A percentile compares a stretch with the other conserved stretches of the same genome.
phyloP scores from a whole-genome alignment of 352 stramenopile genomes.

The Vaucheria bursata region DNA sequence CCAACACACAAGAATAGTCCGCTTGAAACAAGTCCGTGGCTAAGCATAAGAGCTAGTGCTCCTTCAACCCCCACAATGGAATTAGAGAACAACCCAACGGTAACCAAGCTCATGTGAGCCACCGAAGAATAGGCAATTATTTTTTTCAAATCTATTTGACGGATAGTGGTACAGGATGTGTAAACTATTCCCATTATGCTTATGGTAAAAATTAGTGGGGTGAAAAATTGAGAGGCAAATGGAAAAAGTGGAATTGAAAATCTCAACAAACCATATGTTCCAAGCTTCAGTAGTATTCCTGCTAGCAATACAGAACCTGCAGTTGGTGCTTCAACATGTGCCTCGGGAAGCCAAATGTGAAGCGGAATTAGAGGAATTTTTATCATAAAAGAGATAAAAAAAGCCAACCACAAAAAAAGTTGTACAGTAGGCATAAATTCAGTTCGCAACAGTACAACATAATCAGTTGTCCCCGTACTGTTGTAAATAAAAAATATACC shows the following conservation, averaged over 20 bases:
- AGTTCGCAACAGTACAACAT: slow-evolving; percentile 5
- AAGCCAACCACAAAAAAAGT: slow-evolving; percentile 51
- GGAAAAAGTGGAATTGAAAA: slow-evolving; percentile 51
- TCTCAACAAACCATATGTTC: slow-evolving; percentile 51
- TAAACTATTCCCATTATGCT: slow-evolving; percentile 42
- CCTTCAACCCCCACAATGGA: neutral
- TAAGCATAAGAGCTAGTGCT: neutral
- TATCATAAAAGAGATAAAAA: slow-evolving; percentile 52
- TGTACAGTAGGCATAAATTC: slow-evolving; percentile 45
- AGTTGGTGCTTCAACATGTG: slow-evolving; percentile 53
- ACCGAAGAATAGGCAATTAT: slow-evolving; percentile 54
- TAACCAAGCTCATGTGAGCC: slow-evolving; percentile 52
- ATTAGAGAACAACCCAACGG: slow-evolving; percentile 49
- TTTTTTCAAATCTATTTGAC: slow-evolving; percentile 54
- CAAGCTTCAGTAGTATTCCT: slow-evolving; percentile 53
- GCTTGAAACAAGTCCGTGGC: neutral
- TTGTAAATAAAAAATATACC: slow-evolving; percentile 52
- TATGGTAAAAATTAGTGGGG: slow-evolving; percentile 16
- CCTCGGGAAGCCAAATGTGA: slow-evolving; percentile 52
- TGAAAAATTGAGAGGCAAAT: slow-evolving; percentile 37
- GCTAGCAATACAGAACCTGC: slow-evolving; percentile 52
- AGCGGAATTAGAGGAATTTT: slow-evolving; percentile 43
- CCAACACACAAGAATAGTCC: neutral
- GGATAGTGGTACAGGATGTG: slow-evolving; percentile 50
- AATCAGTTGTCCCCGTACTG: slow-evolving; percentile 46